Evolutionary conservation across 1,139 yeast species (phyloP).

Genomic region (Pneumocystis murina): DNA sequence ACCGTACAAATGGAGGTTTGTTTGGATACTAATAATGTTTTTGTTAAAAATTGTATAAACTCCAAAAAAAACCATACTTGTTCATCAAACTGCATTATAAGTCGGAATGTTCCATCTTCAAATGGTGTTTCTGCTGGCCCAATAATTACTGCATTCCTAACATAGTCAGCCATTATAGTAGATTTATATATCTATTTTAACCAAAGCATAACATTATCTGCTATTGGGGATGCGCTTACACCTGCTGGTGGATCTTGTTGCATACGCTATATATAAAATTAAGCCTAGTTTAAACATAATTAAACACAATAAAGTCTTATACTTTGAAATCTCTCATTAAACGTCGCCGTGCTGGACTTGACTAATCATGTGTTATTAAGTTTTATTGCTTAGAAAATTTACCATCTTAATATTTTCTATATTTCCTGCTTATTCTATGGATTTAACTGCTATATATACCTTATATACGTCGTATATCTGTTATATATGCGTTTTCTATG

Average conservation of each 20-base stretch:
- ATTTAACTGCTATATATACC: no score
- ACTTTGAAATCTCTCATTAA: constrained; percentile 95
- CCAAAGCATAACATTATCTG: constrained; percentile 95
- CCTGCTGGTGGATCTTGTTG: constrained; percentile 98
- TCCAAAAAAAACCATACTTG: constrained; percentile 21
- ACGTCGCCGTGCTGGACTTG: constrained; percentile 95
- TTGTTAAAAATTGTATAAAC: background rate
- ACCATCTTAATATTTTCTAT: background rate
- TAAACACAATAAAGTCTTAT: constrained; percentile 21
- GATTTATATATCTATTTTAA: constrained; percentile 16
- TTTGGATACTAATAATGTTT: constrained; percentile 54
- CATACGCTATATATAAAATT: constrained; percentile 46
- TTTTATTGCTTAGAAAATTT: background rate
- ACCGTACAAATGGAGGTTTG: constrained; percentile 87
- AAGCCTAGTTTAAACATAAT: background rate
- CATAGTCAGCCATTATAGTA: constrained; percentile 4
- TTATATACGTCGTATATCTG: no score
- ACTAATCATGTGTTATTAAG: constrained; percentile 26
- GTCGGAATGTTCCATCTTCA: constrained; percentile 92
- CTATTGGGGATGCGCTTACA: constrained; percentile 89
- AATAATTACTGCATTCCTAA: constrained; percentile 81
- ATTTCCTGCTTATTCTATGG: no score
- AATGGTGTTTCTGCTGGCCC: constrained; percentile 98
- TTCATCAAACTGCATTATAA: constrained; percentile 80
- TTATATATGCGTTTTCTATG: no score